Conservation (phyloP, 345 rosid genomes). For the Erucastrum elatum region DNA sequence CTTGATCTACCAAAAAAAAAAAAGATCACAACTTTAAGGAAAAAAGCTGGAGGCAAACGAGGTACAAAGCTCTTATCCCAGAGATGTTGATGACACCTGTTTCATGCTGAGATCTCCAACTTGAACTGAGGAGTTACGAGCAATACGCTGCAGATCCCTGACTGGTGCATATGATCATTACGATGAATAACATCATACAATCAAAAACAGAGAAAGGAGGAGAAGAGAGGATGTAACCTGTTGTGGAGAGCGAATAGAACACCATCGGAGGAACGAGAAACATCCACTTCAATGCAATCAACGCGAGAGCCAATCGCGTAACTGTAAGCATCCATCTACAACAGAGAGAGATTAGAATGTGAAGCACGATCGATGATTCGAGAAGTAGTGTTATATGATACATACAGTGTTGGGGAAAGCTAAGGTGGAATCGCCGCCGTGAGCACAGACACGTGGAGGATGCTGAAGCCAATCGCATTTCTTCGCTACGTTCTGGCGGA, state of each 20-base stretch:
- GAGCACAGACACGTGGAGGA: conserved; percentile 98
- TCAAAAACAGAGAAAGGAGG: conserved; percentile 1
- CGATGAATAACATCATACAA: background rate
- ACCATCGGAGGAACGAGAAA: conserved; percentile 92
- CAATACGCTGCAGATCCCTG: conserved; percentile 96
- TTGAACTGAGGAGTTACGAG: conserved; percentile 66
- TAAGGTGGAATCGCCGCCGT: conserved; percentile 86
- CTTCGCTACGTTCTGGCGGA: conserved; percentile 54
- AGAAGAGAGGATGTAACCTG: conserved; percentile 48
- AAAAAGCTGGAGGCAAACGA: background rate
- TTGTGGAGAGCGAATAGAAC: conserved; percentile 85
- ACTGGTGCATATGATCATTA: conserved; percentile 44
- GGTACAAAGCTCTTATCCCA: conserved; percentile 15
- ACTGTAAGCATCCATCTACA: conserved; percentile 76
- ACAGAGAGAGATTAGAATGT: background rate
- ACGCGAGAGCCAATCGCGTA: conserved; percentile 69
- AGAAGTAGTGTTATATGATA: background rate
- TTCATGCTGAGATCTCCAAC: conserved; percentile 72
- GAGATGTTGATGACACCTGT: conserved; percentile 55
- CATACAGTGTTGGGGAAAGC: conserved; percentile 78
- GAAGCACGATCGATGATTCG: conserved; percentile 22
- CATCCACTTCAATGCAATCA: conserved; percentile 93
- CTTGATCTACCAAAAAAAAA: conserved; percentile 52
- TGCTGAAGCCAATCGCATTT: conserved; percentile 76
- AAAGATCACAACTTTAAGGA: conserved; percentile 1